Base-by-base conservation (phyloP, 2,329 filamentous ascomycete species). In the Zasmidium citrigriseum region DNA sequence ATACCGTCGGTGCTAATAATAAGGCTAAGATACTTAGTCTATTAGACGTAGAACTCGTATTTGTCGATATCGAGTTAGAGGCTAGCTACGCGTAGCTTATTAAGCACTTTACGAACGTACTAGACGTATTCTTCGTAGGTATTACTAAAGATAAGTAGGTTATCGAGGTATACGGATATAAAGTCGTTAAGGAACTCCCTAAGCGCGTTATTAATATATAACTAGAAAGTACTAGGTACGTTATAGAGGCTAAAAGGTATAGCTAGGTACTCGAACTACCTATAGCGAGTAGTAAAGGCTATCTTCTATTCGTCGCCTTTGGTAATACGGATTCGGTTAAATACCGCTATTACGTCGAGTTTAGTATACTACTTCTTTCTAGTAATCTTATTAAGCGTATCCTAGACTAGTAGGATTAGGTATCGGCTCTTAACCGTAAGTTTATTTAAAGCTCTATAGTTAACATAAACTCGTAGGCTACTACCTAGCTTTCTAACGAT, bases 191-290 rank as follows among this genome's bases (percentile, higher is more conserved):
- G n/a, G 22, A 38, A 3, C 16, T 52, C 47, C 25, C 1, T 21
- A 38, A 73, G 49, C 4, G 55, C 45, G 72, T 67, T 61, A 70
- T 68, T 61, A 64, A n/a, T n/a, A n/a, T n/a, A 66, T 12, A 24
- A 45, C 58, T 75, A 64, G 34, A 75, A 74, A 0, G 59, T 64
- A 2, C 18, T 50, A 16, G 29, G 52, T 11, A 11, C 20, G 29
- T 56, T 56, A 47, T 41, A 48, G 18, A 54, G 34, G 7, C 53
- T 24, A 29, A 59, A 57, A 7, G 49, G 52, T 47, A 61, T 59
- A 16, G 51, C 46, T 34, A 61, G 10, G 44, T 41, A 61, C 23
- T 61, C 34, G 29, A 55, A 61, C 3, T 52, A 20, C 14, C 55
- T 46, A 45, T 58, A 61, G 2, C 52, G 18, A 14, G 25, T 59